Conservation (phyloP, 2,329 filamentous ascomycete genomes). For the Colletotrichum brevisporum region DNA sequence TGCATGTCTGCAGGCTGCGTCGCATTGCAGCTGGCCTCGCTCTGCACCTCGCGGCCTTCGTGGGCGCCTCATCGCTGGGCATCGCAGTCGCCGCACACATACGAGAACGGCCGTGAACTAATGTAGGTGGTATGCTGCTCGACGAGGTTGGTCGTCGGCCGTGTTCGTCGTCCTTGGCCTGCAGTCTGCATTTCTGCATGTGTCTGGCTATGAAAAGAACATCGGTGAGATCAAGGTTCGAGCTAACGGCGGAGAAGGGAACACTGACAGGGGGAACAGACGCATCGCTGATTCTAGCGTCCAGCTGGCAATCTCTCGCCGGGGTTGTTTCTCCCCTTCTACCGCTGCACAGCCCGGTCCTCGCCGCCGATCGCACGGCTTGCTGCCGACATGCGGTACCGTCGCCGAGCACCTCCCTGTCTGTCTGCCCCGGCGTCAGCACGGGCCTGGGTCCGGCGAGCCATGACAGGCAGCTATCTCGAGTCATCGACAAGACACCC, state of each 20-base stretch:
- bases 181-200: slow-evolving; percentile 9
- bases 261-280: slow-evolving; percentile 19
- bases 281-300: slow-evolving; percentile 12
- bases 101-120: too few relatives aligned
- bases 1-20: slow-evolving; percentile 25
- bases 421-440: not conserved
- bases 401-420: slow-evolving; percentile 11
- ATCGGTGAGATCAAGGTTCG: slow-evolving; percentile 15
- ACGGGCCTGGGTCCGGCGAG: slow-evolving; percentile 4
- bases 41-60: slow-evolving; percentile 1
- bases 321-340: not conserved
- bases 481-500: slow-evolving; percentile 1
- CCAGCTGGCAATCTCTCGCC: slow-evolving; percentile 18
- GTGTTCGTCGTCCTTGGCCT: slow-evolving; percentile 18
- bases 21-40: slow-evolving; percentile 37
- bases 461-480: not conserved
- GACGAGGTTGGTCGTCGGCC: slow-evolving; percentile 1
- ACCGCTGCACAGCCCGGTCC: not conserved
- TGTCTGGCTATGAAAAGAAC: slow-evolving; percentile 27
- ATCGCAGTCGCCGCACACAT: not conserved
- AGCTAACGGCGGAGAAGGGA: slow-evolving; percentile 6
- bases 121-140: not conserved
- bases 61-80: slow-evolving; percentile 17
- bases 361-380: slow-evolving; percentile 20
- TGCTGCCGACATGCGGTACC: slow-evolving; percentile 15